Percentiles rank a stretch among this genome's conserved stretches.
Conservation (phyloP, 345 rosid genomes). For the Brassica incana region DNA sequence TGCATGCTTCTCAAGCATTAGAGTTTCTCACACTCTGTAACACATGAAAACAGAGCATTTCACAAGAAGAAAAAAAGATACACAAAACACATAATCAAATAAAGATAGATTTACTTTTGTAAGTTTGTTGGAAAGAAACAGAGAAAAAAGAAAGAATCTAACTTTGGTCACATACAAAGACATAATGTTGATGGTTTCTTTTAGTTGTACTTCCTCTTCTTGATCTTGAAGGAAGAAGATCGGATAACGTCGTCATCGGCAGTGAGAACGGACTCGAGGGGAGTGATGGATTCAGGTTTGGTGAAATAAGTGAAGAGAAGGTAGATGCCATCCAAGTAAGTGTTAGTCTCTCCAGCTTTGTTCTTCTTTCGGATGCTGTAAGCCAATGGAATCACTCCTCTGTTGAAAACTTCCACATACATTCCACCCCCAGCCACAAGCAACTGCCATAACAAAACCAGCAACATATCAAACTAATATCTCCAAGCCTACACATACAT, state of each 20-base stretch:
- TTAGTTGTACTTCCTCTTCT: slow-evolving; percentile 64
- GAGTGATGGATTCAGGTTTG: slow-evolving; percentile 67
- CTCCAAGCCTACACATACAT: not conserved
- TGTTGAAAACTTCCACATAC: slow-evolving; percentile 92
- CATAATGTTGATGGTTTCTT: slow-evolving; percentile 3
- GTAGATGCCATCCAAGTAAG: slow-evolving; percentile 85
- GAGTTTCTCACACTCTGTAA: slow-evolving; percentile 6
- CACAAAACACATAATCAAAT: not conserved
- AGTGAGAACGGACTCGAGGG: slow-evolving; percentile 53
- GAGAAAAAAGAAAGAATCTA: not conserved
- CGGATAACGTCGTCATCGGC: slow-evolving; percentile 77
- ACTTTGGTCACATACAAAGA: not conserved
- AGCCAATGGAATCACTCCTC: slow-evolving; percentile 91
- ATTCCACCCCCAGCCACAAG: slow-evolving; percentile 99
- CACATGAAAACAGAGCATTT: not conserved
- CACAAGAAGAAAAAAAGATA: not conserved
- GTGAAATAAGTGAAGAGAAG: slow-evolving; percentile 92
- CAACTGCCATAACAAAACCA: slow-evolving; percentile 47
- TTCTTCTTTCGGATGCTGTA: slow-evolving; percentile 85
- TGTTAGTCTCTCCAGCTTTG: slow-evolving; percentile 82
- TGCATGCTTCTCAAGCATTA: not conserved
- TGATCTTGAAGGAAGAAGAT: slow-evolving; percentile 66
- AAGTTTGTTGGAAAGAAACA: slow-evolving; percentile 15
- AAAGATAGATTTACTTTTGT: slow-evolving; percentile 8
- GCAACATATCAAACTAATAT: not conserved